Conservation (phyloP, 2,329 filamentous ascomycete species). For the Aspergillus floridensis region DNA sequence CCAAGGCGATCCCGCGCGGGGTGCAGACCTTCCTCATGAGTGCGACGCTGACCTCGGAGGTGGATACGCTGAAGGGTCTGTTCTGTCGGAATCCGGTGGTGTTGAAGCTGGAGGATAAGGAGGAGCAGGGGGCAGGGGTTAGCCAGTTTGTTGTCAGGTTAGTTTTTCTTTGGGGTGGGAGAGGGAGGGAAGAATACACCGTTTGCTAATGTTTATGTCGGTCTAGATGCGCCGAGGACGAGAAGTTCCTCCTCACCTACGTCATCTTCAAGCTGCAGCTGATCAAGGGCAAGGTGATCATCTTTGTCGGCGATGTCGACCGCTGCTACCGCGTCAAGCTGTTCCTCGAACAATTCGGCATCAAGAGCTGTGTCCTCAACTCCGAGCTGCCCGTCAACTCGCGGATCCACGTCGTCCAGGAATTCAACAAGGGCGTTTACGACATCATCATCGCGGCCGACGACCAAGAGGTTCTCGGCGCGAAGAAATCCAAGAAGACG, state of each 20-base stretch:
- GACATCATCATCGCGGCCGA: conserved; percentile 97
- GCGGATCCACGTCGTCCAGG: conserved; percentile 88
- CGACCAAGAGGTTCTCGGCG: conserved; percentile 78
- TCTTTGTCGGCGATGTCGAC: conserved; percentile 84
- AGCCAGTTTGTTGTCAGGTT: conserved; percentile 81
- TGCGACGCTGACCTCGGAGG: conserved; percentile 83
- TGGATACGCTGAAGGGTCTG: conserved; percentile 78
- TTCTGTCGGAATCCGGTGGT: conserved; percentile 80
- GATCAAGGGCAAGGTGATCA: conserved; percentile 86
- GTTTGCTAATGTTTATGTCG: conserved; percentile 9
- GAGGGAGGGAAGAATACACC: conserved; percentile 5
- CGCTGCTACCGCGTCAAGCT: conserved; percentile 88
- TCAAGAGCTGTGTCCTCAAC: conserved; percentile 89
- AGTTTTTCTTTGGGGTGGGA: background rate
- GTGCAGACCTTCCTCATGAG: conserved; percentile 93
- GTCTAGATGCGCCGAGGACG: conserved; percentile 80
- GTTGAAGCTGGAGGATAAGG: conserved; percentile 78
- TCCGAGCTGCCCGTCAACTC: conserved; percentile 92
- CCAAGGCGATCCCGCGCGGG: conserved; percentile 74
- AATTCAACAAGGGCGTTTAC: conserved; percentile 96
- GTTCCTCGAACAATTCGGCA: conserved; percentile 94
- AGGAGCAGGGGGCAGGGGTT: conserved; percentile 71
- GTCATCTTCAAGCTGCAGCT: conserved; percentile 94
- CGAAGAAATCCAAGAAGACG: conserved; percentile 33
- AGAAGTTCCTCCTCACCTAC: conserved; percentile 90